Base-by-base conservation (phyloP, 257 asterid genomes). In the Lithospermum erythrorhizon region DNA sequence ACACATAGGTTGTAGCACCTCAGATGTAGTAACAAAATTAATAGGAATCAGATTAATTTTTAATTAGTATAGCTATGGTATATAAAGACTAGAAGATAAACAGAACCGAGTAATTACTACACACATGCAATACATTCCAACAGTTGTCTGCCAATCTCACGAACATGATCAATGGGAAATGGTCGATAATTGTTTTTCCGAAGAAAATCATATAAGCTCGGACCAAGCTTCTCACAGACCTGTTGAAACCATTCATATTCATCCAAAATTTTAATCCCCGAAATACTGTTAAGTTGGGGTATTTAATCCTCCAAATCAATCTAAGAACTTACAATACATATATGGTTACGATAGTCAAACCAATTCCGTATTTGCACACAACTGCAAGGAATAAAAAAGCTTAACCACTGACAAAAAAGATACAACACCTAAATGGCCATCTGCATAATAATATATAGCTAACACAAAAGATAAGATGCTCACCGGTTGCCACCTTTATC, bases 141-240 rank as follows among this genome's bases (percentile, higher is more conserved):
- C 71, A 90, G 93, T 83, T 87, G 96, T 82, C 96, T 83, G 82
- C 95, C 96, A 87, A 90, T 87, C 87, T 90, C 96, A 71, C 96
- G 95, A 81, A 85, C 97, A 80, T 85, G 85, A 73, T 90, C 96
- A 82, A 90, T 85, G 87, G 97, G 96, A 82, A 90, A 87, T 68
- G 97, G 78, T 73, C 97, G 94, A 79, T 90, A 90, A 85, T 83
- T 87, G 96, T 87, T 90, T 87, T 87, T 90, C 87, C 94, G 94
- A 30, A 87, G 96, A 82, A 90, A 90, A 90, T 90, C 96, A 75
- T 85, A 90, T 85, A 90, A 85, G 79, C 97, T 90, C 80, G 97
- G 96, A 75, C 97, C 97, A 81, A 90, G 97, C 97, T 85, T 90
- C 96, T 90, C 97, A 90, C 83, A 90, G 75, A 90, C 97, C 97